Conservation (phyloP, 1,284 basidiomycete genomes). For the Leucoagaricus sp. region DNA sequence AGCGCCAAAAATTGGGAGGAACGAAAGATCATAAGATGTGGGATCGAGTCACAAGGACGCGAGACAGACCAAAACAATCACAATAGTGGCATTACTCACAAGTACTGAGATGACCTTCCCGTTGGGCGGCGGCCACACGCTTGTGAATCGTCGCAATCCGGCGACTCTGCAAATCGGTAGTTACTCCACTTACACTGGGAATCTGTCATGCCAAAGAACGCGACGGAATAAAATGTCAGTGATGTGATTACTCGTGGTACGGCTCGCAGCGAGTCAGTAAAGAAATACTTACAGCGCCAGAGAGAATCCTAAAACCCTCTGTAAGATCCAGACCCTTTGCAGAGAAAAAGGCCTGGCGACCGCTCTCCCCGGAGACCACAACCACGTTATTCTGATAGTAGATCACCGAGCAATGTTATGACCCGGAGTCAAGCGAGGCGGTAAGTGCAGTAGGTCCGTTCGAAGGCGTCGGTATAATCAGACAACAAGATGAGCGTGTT, state of each 20-base stretch:
- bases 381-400: slow-evolving; percentile 58
- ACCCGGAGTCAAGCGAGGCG: background rate
- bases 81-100: slow-evolving; percentile 43
- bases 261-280: slow-evolving; percentile 9
- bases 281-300: slow-evolving; percentile 60
- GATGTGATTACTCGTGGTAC: background rate
- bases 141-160: slow-evolving; percentile 67
- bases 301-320: slow-evolving; percentile 74
- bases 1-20: background rate
- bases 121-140: slow-evolving; percentile 62
- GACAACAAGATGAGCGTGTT: too few relatives aligned
- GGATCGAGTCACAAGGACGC: background rate
- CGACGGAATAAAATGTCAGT: background rate
- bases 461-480: too few relatives aligned
- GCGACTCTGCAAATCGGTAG: slow-evolving; percentile 62
- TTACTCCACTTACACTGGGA: slow-evolving; percentile 71
- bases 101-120: slow-evolving; percentile 54
- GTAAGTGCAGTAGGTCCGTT: background rate
- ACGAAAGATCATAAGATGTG: background rate
- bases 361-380: slow-evolving; percentile 70
- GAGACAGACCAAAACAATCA: slow-evolving; percentile 7
- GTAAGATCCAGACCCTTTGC: slow-evolving; percentile 70
- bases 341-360: slow-evolving; percentile 66
- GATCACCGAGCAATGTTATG: background rate
- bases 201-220: slow-evolving; percentile 43